Evolutionary conservation across 345 rosid genomes (phyloP), one percentile per base, ranked within the genome.

Genomic region (Aquilaria malaccensis): DNA sequence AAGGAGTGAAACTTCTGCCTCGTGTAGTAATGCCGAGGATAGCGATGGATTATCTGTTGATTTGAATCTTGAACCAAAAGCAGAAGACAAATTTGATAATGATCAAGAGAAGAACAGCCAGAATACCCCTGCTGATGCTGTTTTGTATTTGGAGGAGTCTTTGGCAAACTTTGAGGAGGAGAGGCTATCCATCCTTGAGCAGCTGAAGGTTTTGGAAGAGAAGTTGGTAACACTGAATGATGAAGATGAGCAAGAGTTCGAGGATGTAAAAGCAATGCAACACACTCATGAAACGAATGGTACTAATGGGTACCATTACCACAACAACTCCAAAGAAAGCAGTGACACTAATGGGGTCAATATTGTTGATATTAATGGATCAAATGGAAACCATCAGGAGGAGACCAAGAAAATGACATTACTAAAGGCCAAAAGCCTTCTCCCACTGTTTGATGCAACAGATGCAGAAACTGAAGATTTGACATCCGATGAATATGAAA

Each of bases 131-230:
- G 75, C 68, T 14, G 96, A 86, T 66, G 89, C 85, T 58, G 95
- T 85, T 51, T 54, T 81, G 46, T 75, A 77, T 67, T 74, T 94
- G 77, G 96, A 90, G 77, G 96, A 85, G 30, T 86, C 96, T 59
- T 70, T 91, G 67, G 79, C 68, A 45, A 74, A 73, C 69, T 95
- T 88, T 9, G 96, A 95, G 72, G 96, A 81, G 50, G 96, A 95
- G 72, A 86, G 94, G 80, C 51, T 85, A 53, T 86, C 70, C 1
- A 95, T 95, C 75, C 93, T 91, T 5, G 95, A 90, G 72, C 89
- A 90, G 69, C 86, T 95, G 59, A 91, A 86, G 81, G 79, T 72
- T 58, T 81, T 95, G 83, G 99, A 88, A 73, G 96, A 86, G 78
- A 88, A 86, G 69, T 79, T 95, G 54, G 73, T 84, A 47, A 68